Conservation (phyloP, 2,329 filamentous ascomycete genomes). For the Aspergillus sp. region DNA sequence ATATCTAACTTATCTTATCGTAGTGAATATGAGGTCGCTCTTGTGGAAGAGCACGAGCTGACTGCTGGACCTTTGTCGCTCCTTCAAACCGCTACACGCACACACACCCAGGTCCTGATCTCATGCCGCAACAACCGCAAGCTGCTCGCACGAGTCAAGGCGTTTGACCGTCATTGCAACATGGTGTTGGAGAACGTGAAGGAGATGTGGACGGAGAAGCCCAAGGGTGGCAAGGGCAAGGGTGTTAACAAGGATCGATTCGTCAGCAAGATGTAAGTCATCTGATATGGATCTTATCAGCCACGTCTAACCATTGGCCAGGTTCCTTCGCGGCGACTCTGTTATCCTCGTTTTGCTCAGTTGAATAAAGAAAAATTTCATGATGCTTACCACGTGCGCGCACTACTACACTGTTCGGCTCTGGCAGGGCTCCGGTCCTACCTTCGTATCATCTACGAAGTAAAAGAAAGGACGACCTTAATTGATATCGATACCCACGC, state of each 20-base stretch:
- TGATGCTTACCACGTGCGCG: conserved; percentile 2
- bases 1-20: conserved; percentile 2
- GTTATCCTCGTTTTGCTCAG: conserved; percentile 83
- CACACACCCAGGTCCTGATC: conserved; percentile 92
- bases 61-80: conserved; percentile 81
- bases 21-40: conserved; percentile 86
- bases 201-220: conserved; percentile 99
- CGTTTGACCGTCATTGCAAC: conserved; percentile 98
- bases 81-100: conserved; percentile 91
- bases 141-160: conserved; percentile 93
- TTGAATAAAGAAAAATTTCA: conserved; percentile 38
- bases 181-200: conserved; percentile 97
- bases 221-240: conserved; percentile 79
- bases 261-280: conserved; percentile 85
- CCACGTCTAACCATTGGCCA: conserved; percentile 26
- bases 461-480: too few relatives aligned
- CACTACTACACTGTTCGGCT: conserved; percentile 5
- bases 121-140: conserved; percentile 98
- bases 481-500: too few relatives aligned
- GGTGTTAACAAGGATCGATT: conserved; percentile 98
- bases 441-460: too few relatives aligned
- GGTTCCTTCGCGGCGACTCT: conserved; percentile 81
- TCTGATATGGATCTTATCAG: neutral
- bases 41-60: conserved; percentile 75
- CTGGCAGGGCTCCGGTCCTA: too few relatives aligned